Conservation (phyloP, 139 green algal genomes). For the Auxenochlorella pyrenoidosa region DNA sequence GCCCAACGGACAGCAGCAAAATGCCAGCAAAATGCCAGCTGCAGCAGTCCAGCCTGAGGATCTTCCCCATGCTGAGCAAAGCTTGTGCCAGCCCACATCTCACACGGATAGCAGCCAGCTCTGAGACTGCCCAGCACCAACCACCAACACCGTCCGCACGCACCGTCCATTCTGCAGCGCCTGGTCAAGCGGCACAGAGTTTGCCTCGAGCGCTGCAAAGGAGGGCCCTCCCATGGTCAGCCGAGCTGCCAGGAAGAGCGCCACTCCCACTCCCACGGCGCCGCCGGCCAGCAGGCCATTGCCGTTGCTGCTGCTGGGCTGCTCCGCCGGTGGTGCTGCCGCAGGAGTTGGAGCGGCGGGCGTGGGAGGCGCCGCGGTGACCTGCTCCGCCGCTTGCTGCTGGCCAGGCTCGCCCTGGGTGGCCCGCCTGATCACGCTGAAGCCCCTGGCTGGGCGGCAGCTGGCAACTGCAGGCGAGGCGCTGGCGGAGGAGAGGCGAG, state of each 20-base stretch:
- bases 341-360: slow-evolving; percentile 6
- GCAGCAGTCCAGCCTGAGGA: too few species aligned
- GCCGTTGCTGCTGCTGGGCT: neutral
- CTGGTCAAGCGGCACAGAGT: slow-evolving; percentile 73
- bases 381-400: neutral
- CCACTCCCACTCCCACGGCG: slow-evolving; percentile 65
- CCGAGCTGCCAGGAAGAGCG: slow-evolving; percentile 64
- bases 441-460: neutral
- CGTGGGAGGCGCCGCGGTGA: neutral
- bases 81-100: too few species aligned
- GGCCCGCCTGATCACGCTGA: neutral
- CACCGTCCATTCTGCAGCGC: slow-evolving; percentile 79
- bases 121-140: too few species aligned
- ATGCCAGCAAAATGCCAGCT: neutral
- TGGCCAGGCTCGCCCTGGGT: neutral
- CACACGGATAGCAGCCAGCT: too few species aligned
- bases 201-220: slow-evolving; percentile 71
- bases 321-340: neutral
- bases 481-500: too few species aligned
- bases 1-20: neutral
- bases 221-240: slow-evolving; percentile 57
- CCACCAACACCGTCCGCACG: neutral
- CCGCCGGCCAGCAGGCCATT: slow-evolving; percentile 61
- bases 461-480: neutral
- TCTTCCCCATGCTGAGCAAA: too few species aligned